Base-by-base conservation (phyloP, 176 grass and related monocot species). In the Dendrocalamus sinicus region DNA sequence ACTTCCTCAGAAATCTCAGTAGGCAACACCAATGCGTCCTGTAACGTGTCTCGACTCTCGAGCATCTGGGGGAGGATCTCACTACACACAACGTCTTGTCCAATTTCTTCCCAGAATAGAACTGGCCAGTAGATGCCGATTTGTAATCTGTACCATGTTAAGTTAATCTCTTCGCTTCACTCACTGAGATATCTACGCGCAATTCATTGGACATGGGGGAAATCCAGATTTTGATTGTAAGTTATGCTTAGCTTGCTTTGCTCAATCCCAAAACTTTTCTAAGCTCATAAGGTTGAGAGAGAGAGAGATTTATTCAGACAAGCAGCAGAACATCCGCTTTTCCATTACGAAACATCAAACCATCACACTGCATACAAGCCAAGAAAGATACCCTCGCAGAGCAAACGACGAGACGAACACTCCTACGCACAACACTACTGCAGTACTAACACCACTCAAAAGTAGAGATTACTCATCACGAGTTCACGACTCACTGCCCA, bases 241-340 rank as follows among this genome's bases (percentile, higher is more conserved):
- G 7, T 3, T 58, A 54, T 52, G 52, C 0, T 54, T 54, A 19
- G 52, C 4, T 59, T 60, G 22, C 12, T 24, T 23, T 61, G 58
- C 58, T 61, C 9, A 24, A 24, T 61, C n/a, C 58, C 58, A 24
- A 58, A 61, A 24, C 58, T 23, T 23, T 23, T 4, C 4, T 12
- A 61, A 12, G 3, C 1, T 24, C 10, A 61, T 23, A 9, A 22
- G 54, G 8, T 50, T n/a, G 6, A 6, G 52, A 9, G 9, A 4
- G 22, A 23, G 58, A 61, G 46, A 13, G 72, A 55, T 74, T 55
- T 88, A 28, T 23, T 81, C 84, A 14, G 11, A 24, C 12, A 35
- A 65, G 14, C 44, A 73, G 17, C 69, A 16, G 16, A 16, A 8
- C 82, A 67, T 53, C 50, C 5, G 23, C 57, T n/a, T 63, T 7